Conservation (phyloP, 257 asterid species). For the Parsonsia alboflavescens region DNA sequence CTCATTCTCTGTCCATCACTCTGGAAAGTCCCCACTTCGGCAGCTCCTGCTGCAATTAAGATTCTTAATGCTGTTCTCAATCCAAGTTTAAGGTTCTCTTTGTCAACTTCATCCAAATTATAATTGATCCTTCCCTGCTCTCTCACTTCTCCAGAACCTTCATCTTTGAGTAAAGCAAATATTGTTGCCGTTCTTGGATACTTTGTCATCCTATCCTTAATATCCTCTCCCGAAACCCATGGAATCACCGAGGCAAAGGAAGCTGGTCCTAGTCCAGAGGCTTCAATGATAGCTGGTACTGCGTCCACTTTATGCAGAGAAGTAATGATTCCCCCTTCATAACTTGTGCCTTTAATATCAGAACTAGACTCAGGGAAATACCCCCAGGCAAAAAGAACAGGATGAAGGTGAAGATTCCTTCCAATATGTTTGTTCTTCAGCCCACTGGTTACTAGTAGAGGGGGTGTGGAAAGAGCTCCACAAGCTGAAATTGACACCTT, state of each 20-base stretch:
- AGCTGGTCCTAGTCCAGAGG: constrained; percentile 61
- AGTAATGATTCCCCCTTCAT: constrained; percentile 81
- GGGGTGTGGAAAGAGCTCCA: constrained; percentile 81
- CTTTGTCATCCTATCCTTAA: constrained; percentile 53
- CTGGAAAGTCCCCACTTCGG: constrained; percentile 75
- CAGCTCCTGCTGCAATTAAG: constrained; percentile 76
- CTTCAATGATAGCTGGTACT: constrained; percentile 49
- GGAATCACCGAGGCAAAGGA: constrained; percentile 50
- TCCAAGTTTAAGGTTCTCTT: constrained; percentile 56
- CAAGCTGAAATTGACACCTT: constrained; percentile 57
- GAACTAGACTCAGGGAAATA: constrained; percentile 58
- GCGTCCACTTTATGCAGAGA: constrained; percentile 61
- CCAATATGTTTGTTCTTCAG: constrained; percentile 74
- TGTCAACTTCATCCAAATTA: constrained; percentile 34
- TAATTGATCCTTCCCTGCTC: constrained; percentile 43
- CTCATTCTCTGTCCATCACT: constrained; percentile 70
- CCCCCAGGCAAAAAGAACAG: constrained; percentile 72
- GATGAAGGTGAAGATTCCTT: constrained; percentile 81
- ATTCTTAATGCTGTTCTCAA: constrained; percentile 68
- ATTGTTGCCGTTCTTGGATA: constrained; percentile 58
- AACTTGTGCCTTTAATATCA: constrained; percentile 51
- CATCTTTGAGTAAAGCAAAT: constrained; percentile 56
- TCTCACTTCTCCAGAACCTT: constrained; percentile 64
- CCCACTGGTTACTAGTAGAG: constrained; percentile 63
- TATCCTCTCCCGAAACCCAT: constrained; percentile 62